A percentile compares a stretch with the other conserved stretches of the same genome.
These are phyloP conservation scores for Plantago lanceolata DNA, from an alignment of 305 asterid genomes.

Conservation along the genomic window DNA sequence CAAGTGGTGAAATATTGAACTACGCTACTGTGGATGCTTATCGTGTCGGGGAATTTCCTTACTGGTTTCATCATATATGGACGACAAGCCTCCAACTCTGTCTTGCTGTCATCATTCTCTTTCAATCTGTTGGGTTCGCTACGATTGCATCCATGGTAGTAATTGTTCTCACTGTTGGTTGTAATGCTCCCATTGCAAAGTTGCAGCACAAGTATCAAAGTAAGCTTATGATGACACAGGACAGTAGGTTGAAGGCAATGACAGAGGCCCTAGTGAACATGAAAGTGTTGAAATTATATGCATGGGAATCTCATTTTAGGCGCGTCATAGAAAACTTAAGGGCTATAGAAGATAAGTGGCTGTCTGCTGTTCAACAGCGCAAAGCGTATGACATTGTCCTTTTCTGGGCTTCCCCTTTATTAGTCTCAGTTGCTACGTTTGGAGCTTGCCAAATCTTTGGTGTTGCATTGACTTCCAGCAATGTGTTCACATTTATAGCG, in stretches of 20 bases:
- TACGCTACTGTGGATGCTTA: slow-evolving; percentile 85
- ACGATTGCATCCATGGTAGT: slow-evolving; percentile 72
- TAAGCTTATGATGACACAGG: slow-evolving; percentile 82
- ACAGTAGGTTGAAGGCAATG: slow-evolving; percentile 65
- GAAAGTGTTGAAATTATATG: slow-evolving; percentile 86
- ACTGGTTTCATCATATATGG: slow-evolving; percentile 91
- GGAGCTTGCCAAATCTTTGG: slow-evolving; percentile 80
- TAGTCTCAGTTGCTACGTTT: slow-evolving; percentile 86
- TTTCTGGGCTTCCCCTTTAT: slow-evolving; percentile 85
- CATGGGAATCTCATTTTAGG: slow-evolving; percentile 86
- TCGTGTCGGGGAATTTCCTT: slow-evolving; percentile 85
- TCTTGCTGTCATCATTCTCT: slow-evolving; percentile 68
- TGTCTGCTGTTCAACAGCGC: slow-evolving; percentile 65
- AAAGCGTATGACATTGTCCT: slow-evolving; percentile 76
- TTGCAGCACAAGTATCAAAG: slow-evolving; percentile 78
- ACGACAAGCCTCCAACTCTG: slow-evolving; percentile 75
- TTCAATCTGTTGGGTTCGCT: slow-evolving; percentile 71
- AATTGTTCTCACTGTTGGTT: slow-evolving; percentile 60
- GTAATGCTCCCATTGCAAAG: slow-evolving; percentile 83
- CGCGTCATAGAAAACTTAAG: slow-evolving; percentile 51
- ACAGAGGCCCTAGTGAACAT: slow-evolving; percentile 78
- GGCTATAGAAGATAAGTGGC: slow-evolving; percentile 63
- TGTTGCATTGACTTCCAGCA: slow-evolving; percentile 64
- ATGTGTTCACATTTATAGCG: slow-evolving; percentile 87
- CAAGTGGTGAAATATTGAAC: slow-evolving; percentile 87